A percentile compares a stretch with the other conserved stretches of the same genome.
Conservation (phyloP, 306 rosid species). For the Luffa acutangula region DNA sequence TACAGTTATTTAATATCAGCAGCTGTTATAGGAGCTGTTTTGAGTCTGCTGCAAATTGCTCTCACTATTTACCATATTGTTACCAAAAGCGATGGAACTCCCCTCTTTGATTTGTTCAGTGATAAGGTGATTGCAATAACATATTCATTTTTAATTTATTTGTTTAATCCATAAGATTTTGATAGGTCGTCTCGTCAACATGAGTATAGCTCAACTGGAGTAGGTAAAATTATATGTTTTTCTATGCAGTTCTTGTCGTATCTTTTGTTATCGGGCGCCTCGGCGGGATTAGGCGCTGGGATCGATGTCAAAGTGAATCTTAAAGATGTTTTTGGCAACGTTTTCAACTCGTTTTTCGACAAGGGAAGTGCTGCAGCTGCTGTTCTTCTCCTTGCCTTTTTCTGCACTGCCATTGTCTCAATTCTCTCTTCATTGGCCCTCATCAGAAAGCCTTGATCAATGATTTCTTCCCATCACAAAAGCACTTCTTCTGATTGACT, state of each 20-base stretch:
- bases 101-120: background rate
- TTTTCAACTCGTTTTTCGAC: constrained; percentile 13
- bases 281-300: constrained; percentile 47
- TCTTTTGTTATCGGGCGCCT: constrained; percentile 38
- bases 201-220: no score
- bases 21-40: constrained; percentile 7
- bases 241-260: constrained; percentile 36
- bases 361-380: constrained; percentile 40
- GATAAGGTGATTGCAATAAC: constrained; percentile 6
- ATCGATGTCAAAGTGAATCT: constrained; percentile 8
- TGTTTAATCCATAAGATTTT: no score
- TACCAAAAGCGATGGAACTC: constrained; percentile 4
- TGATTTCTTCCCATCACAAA: background rate
- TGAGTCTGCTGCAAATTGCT: constrained; percentile 5
- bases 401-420: constrained; percentile 36
- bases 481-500: no score
- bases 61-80: background rate
- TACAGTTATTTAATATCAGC: constrained; percentile 11
- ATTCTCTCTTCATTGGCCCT: constrained; percentile 36
- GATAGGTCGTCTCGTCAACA: no score
- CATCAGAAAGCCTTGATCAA: background rate
- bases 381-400: constrained; percentile 32
- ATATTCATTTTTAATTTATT: no score
- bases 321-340: background rate
- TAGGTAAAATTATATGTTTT: no score